Percentiles rank a stretch among this genome's conserved stretches.
These are phyloP conservation scores for Diutina ranongensis DNA, from an alignment of 1,139 yeast genomes.

Conservation along the genomic window DNA sequence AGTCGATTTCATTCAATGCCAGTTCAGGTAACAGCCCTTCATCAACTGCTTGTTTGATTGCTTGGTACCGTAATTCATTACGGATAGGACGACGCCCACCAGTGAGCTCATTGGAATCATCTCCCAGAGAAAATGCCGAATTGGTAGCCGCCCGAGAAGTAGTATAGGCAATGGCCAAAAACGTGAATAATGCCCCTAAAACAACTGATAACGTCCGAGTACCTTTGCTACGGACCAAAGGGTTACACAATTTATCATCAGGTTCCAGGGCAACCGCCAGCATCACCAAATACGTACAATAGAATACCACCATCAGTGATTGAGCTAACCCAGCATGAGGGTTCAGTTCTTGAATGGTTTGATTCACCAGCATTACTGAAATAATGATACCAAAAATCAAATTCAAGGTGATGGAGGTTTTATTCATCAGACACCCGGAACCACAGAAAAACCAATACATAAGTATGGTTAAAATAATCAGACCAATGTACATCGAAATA, in stretches of 20 bases:
- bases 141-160: slow-evolving; percentile 89
- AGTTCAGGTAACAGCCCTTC: slow-evolving; percentile 92
- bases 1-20: slow-evolving; percentile 65
- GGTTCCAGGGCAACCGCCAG: slow-evolving; percentile 97
- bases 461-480: slow-evolving; percentile 57
- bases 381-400: slow-evolving; percentile 51
- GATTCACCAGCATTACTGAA: slow-evolving; percentile 65
- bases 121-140: slow-evolving; percentile 43
- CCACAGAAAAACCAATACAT: slow-evolving; percentile 83
- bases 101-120: slow-evolving; percentile 11
- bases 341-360: slow-evolving; percentile 79
- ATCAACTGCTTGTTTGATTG: slow-evolving; percentile 85
- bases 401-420: slow-evolving; percentile 74
- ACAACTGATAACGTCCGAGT: slow-evolving; percentile 85
- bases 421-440: slow-evolving; percentile 83
- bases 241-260: slow-evolving; percentile 86
- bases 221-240: slow-evolving; percentile 77
- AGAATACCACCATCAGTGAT: slow-evolving; percentile 88
- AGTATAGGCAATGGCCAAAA: slow-evolving; percentile 91
- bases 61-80: slow-evolving; percentile 74
- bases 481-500: slow-evolving; percentile 64
- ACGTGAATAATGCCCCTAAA: slow-evolving; percentile 87
- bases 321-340: slow-evolving; percentile 97
- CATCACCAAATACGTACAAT: slow-evolving; percentile 84
- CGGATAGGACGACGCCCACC: slow-evolving; percentile 18